These are phyloP conservation scores for Komagataella pastoris DNA, from an alignment of 805 yeast species.

Conservation along the genomic window DNA sequence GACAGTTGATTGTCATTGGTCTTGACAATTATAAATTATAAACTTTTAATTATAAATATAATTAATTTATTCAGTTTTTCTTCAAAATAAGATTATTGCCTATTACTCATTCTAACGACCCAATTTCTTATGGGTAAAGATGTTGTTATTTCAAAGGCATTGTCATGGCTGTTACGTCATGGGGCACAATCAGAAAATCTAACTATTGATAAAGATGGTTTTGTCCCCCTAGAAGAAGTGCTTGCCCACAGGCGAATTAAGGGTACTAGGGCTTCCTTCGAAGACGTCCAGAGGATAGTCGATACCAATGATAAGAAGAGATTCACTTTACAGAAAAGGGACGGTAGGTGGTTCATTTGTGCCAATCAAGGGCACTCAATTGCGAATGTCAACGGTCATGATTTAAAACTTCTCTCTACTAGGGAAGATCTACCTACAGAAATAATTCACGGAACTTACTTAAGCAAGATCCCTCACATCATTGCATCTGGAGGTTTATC, in stretches of 20 bases:
- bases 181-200: conserved; percentile 63
- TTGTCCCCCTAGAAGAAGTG: conserved; percentile 37
- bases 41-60: no score
- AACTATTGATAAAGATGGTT: conserved; percentile 55
- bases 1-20: not conserved
- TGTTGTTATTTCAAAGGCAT: conserved; percentile 50
- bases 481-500: conserved; percentile 41
- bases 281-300: conserved; percentile 52
- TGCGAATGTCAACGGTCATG: conserved; percentile 24
- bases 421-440: conserved; percentile 30
- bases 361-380: conserved; percentile 93
- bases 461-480: conserved; percentile 31
- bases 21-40: not conserved
- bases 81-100: not conserved
- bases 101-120: not conserved
- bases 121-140: conserved; percentile 16
- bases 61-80: not conserved
- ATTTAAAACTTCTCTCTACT: conserved; percentile 20
- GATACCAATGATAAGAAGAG: conserved; percentile 56
- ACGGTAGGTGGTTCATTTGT: conserved; percentile 33
- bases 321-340: conserved; percentile 31
- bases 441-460: conserved; percentile 74
- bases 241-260: conserved; percentile 46
- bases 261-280: conserved; percentile 35
- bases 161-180: conserved; percentile 76